Conservation (phyloP, 331 rosid species). For the Malus hybrid region DNA sequence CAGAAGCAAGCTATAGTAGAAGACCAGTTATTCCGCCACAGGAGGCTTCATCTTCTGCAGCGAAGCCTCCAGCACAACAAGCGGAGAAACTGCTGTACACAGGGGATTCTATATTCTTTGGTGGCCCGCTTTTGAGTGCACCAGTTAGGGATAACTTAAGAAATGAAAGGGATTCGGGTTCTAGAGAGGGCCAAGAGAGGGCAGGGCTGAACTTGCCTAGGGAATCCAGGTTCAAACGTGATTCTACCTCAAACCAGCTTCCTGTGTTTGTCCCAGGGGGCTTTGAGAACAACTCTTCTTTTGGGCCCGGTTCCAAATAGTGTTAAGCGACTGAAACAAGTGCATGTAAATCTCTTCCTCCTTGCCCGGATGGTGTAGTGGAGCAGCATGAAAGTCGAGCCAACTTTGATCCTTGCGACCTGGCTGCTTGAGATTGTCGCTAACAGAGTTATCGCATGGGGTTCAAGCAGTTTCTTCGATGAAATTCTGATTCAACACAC, state of each 20-base stretch:
- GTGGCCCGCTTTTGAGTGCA: constrained; percentile 74
- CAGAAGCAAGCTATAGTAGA: constrained; percentile 42
- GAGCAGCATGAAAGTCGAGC: neutral
- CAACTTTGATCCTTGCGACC: neutral
- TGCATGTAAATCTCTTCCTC: neutral
- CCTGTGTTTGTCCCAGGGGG: constrained; percentile 89
- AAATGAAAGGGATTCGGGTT: constrained; percentile 45
- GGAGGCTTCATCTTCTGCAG: constrained; percentile 47
- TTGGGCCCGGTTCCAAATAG: constrained; percentile 56
- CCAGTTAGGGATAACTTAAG: constrained; percentile 52
- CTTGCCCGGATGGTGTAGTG: no score
- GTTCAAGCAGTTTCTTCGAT: constrained; percentile 10
- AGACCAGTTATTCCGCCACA: constrained; percentile 43
- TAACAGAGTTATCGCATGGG: neutral
- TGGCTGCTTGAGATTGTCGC: constrained; percentile 2
- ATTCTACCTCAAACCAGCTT: constrained; percentile 77
- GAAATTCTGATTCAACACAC: neutral
- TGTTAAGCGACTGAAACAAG: constrained; percentile 11
- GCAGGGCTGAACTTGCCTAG: constrained; percentile 37
- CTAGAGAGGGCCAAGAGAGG: constrained; percentile 54
- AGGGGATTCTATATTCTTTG: constrained; percentile 87
- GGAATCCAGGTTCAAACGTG: constrained; percentile 77
- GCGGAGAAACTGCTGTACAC: constrained; percentile 76
- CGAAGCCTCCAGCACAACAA: constrained; percentile 44
- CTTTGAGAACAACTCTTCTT: constrained; percentile 40